Evolutionary conservation across 805 yeast species (phyloP).

Genomic region (Starmerella stellata): DNA sequence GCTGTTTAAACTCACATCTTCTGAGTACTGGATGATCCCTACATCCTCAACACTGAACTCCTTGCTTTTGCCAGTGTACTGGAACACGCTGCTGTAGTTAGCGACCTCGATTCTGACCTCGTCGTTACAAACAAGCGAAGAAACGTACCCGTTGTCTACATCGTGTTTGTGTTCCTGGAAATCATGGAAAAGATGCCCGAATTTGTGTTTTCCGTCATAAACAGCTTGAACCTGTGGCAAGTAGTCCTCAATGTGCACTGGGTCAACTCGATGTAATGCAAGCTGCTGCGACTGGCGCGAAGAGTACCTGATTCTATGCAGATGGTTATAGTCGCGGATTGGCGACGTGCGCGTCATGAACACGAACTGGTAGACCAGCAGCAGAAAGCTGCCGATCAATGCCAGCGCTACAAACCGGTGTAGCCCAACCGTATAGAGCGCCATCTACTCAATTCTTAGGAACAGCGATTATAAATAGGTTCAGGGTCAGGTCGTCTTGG

Average conservation of each 20-base stretch:
- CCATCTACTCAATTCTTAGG: too few relatives aligned
- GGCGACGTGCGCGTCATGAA: constrained; percentile 19
- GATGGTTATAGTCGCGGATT: constrained; percentile 18
- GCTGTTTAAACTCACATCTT: neutral
- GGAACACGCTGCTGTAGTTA: neutral
- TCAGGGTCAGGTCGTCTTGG: too few relatives aligned
- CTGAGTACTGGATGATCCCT: neutral
- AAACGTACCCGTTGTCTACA: neutral
- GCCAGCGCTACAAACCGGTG: constrained; percentile 18
- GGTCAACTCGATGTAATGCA: constrained; percentile 2
- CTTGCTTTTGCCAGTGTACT: neutral
- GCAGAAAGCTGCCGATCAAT: constrained; percentile 12
- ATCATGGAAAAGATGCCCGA: neutral
- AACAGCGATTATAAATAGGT: too few relatives aligned
- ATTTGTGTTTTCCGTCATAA: neutral
- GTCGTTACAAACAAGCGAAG: neutral
- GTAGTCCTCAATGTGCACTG: neutral
- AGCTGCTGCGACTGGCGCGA: constrained; percentile 11
- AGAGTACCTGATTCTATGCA: constrained; percentile 12
- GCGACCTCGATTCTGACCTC: neutral
- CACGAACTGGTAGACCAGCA: constrained; percentile 16
- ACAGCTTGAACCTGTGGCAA: neutral
- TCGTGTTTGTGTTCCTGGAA: neutral
- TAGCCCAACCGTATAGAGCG: neutral
- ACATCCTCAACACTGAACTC: neutral